Base-by-base conservation (phyloP, 768 basidiomycete genomes). In the Pleurotus tuber-regium region DNA sequence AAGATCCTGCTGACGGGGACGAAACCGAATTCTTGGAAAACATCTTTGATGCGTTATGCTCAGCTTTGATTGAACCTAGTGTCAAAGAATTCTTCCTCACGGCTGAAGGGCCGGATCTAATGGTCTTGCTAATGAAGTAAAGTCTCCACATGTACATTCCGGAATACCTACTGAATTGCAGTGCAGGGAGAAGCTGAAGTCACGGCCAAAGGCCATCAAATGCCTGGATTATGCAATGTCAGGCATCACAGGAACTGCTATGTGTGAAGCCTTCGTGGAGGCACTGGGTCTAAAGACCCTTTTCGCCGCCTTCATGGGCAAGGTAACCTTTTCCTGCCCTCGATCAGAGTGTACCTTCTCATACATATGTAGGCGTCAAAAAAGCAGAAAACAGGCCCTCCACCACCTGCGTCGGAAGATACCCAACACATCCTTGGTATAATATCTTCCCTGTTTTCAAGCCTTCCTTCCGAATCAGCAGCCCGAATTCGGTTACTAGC, bases 11-110 rank as follows among this genome's bases (percentile, higher is more conserved):
- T 0, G 86, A 94, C 57, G 78, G 86, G 6, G 97, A 98, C 55
- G 97, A 99, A 69, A 76, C 83, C 4, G 97, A 99, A 66, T 98
- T 93, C 68, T 95, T 98, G 94, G 97, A 98, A 65, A 98, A 99
- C 66, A 61, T 92, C 3, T 98, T 98, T 63, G 91, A 98, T 63
- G 68, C 85, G 0, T 68, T 99, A 19, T 98, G 97, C 64, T 95
- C 94, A 0, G 79, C 86, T 0, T 74, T 98, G 19, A 80, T 75
- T 28, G 94, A 96, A 66, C 74, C 84, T 11, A 74, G 83, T 41
- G 82, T 88, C 64, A 98, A 98, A 68, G 66, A 77, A 14, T 68
- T 84, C 3, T 98, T 99, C 69, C 70, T 93, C n/a, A 81, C 84
- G 8, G 86, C 86, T 16, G 97, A 99, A 66, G 97, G 97, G 1